A percentile compares a stretch with the other conserved stretches of the same genome.
These are phyloP conservation scores for Jamesozyma jinghongensis DNA, from an alignment of 805 yeast genomes.

Conservation along the genomic window DNA sequence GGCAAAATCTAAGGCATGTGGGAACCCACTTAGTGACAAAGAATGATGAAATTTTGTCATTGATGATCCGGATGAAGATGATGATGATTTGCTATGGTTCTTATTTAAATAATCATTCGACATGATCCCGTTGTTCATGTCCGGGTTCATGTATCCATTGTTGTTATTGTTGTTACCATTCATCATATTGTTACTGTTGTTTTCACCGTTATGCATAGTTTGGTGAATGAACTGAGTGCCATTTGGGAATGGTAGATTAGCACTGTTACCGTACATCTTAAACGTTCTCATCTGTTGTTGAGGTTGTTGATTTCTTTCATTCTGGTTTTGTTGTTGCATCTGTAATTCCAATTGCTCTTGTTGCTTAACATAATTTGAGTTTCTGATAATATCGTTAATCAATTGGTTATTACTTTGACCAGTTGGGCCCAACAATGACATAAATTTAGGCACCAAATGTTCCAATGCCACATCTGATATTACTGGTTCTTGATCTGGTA, in stretches of 20 bases:
- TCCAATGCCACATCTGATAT: constrained; percentile 38
- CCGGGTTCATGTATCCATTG: neutral
- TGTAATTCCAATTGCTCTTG: constrained; percentile 8
- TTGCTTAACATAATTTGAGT: constrained; percentile 14
- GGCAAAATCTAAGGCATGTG: constrained; percentile 25
- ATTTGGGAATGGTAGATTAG: constrained; percentile 40
- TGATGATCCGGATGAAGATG: constrained; percentile 5
- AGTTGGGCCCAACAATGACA: constrained; percentile 14
- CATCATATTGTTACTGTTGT: neutral
- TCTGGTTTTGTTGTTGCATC: neutral
- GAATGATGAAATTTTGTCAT: constrained; percentile 6
- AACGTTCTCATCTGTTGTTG: constrained; percentile 25
- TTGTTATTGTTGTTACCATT: neutral
- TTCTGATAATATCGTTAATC: constrained; percentile 18
- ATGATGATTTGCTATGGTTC: constrained; percentile 5
- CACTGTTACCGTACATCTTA: constrained; percentile 25
- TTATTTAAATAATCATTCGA: constrained; percentile 3
- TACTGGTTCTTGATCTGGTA: constrained; percentile 80
- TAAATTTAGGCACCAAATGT: constrained; percentile 27
- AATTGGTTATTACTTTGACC: constrained; percentile 17
- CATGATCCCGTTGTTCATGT: constrained; percentile 4
- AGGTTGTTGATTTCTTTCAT: constrained; percentile 7
- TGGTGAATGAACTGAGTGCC: constrained; percentile 32
- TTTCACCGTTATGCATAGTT: constrained; percentile 1
- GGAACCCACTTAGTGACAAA: constrained; percentile 13